Percentiles rank a stretch among this genome's conserved stretches.
These are phyloP conservation scores for Wilcoxina mikolae DNA, from an alignment of 495 filamentous ascomycete genomes.

Conservation along the genomic window DNA sequence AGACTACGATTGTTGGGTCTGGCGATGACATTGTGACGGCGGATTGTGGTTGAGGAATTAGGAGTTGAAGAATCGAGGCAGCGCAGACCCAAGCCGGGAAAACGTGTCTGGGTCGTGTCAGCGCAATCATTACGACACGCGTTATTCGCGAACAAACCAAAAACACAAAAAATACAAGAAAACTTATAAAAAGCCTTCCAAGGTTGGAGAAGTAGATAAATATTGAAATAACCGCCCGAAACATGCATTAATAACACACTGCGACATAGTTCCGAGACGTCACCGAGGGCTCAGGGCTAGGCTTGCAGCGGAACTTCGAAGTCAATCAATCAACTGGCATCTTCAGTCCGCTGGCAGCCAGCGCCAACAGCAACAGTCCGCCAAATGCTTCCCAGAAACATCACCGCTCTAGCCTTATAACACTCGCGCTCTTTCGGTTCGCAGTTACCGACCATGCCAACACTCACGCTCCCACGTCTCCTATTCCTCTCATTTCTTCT, in stretches of 20 bases:
- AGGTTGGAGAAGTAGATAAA: not conserved
- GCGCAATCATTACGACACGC: too few species aligned
- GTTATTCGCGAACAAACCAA: too few species aligned
- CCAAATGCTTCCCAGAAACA: not conserved
- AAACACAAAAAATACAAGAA: not conserved
- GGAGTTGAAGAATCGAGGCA: too few species aligned
- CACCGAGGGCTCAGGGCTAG: not conserved
- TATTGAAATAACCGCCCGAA: not conserved
- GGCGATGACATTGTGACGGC: not conserved
- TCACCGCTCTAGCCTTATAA: not conserved
- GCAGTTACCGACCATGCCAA: not conserved
- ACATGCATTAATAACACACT: not conserved
- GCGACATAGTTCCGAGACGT: not conserved
- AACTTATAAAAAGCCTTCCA: not conserved
- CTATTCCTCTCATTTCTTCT: conserved; percentile 55
- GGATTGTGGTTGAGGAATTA: too few species aligned
- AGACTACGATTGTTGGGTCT: not conserved
- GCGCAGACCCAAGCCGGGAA: too few species aligned
- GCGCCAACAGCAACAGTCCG: not conserved
- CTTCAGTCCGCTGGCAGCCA: not conserved
- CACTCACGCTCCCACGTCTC: conserved; percentile 36
- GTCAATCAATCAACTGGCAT: too few species aligned
- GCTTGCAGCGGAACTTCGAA: too few species aligned
- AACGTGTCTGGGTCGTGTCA: too few species aligned
- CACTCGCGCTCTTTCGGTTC: not conserved